These are phyloP conservation scores for Colletotrichum phormii DNA, from an alignment of 2,329 filamentous ascomycete genomes.

Conservation along the genomic window DNA sequence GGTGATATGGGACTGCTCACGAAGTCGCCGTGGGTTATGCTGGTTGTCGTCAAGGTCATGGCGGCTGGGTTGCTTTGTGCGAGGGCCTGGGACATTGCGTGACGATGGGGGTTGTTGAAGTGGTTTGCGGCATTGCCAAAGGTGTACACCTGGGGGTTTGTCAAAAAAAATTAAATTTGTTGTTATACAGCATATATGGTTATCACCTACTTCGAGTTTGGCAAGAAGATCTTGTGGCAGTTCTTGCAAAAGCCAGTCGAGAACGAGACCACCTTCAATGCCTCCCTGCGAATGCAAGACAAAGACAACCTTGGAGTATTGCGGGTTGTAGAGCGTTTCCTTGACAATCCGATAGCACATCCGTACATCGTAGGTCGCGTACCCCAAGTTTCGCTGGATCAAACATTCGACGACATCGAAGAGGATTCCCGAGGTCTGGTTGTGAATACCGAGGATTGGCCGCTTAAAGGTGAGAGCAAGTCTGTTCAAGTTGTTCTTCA, in stretches of 20 bases:
- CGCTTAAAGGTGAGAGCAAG: slow-evolving; percentile 79
- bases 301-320: slow-evolving; percentile 78
- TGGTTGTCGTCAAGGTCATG: slow-evolving; percentile 33
- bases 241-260: slow-evolving; percentile 83
- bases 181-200: too few species aligned
- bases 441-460: slow-evolving; percentile 79
- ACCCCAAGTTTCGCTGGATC: slow-evolving; percentile 79
- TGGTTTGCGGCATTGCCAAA: slow-evolving; percentile 85
- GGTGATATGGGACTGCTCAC: slow-evolving; percentile 30
- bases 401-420: slow-evolving; percentile 85
- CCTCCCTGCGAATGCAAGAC: slow-evolving; percentile 83
- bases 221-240: slow-evolving; percentile 72
- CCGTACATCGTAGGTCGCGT: slow-evolving; percentile 76
- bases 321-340: slow-evolving; percentile 69
- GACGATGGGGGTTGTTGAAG: slow-evolving; percentile 76
- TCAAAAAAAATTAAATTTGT: too few species aligned
- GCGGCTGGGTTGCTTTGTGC: slow-evolving; percentile 53
- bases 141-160: slow-evolving; percentile 74
- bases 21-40: slow-evolving; percentile 1
- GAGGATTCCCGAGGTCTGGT: slow-evolving; percentile 78
- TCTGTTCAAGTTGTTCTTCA: slow-evolving; percentile 77
- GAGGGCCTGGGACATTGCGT: slow-evolving; percentile 48
- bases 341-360: slow-evolving; percentile 74
- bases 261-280: slow-evolving; percentile 77
- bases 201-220: slow-evolving; percentile 78